phyloP scores from a whole-genome alignment of 768 basidiomycete species.

The Psilocybe cubensis region DNA sequence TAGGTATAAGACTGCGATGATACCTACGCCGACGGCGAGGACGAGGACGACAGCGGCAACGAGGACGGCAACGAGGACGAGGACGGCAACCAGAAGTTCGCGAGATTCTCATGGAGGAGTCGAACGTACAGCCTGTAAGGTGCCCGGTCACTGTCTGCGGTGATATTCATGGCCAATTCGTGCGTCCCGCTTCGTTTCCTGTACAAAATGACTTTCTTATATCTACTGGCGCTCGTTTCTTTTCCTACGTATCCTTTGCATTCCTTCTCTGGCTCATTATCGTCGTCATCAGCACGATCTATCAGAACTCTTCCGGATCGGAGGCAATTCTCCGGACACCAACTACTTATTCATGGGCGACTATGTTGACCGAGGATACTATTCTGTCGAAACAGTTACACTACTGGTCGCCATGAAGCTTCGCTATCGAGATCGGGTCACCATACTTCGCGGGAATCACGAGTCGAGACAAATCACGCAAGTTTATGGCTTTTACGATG shows the following conservation, averaged over 20 bases:
- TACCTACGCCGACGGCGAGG: no score
- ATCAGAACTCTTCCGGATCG: conserved; percentile 97
- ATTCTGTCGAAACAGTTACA: conserved; percentile 98
- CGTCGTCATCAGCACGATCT: conserved; percentile 86
- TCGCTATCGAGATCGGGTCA: conserved; percentile 97
- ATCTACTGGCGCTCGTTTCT: conserved; percentile 6
- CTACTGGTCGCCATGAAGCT: conserved; percentile 96
- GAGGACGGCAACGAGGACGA: no score
- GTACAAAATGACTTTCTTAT: background rate
- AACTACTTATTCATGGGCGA: conserved; percentile 99
- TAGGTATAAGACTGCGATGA: no score
- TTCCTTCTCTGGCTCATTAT: background rate
- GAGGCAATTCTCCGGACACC: conserved; percentile 97
- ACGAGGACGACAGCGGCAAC: no score
- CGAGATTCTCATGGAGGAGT: conserved; percentile 99
- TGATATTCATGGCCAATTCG: conserved; percentile 99
- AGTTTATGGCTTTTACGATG: conserved; percentile 99
- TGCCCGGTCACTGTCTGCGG: no score
- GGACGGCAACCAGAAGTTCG: no score
- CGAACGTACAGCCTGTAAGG: conserved; percentile 96
- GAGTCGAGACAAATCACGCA: no score
- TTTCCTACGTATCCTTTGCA: conserved; percentile 5
- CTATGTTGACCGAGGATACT: conserved; percentile 99
- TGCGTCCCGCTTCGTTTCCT: conserved; percentile 47
- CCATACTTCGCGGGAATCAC: conserved; percentile 97